These are phyloP conservation scores for Psilocybe mexicana DNA, from an alignment of 1,284 basidiomycete genomes.

Conservation along the genomic window DNA sequence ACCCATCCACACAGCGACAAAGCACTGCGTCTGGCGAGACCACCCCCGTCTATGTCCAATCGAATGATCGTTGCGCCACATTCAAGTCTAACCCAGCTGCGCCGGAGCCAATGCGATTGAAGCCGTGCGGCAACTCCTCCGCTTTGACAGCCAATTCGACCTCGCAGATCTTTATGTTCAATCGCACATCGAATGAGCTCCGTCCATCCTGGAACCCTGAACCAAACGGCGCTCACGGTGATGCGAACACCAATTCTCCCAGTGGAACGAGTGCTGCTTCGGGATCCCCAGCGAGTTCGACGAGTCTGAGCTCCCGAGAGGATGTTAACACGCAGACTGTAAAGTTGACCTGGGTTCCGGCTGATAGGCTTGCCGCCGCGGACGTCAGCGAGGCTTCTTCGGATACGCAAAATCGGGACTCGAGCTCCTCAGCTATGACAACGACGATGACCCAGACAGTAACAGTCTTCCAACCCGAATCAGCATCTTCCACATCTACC, in stretches of 20 bases:
- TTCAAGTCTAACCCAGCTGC: constrained; percentile 53
- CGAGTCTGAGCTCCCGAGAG: neutral
- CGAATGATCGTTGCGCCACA: constrained; percentile 57
- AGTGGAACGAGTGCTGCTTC: constrained; percentile 3
- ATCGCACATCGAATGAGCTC: constrained; percentile 46
- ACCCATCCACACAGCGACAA: constrained; percentile 13
- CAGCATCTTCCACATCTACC: constrained; percentile 13
- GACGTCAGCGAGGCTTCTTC: constrained; percentile 2
- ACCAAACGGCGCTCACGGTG: neutral
- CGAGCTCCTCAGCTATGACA: constrained; percentile 2
- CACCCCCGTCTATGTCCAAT: constrained; percentile 42
- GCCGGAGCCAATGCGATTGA: constrained; percentile 50
- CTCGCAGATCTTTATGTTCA: constrained; percentile 57
- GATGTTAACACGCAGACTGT: constrained; percentile 13
- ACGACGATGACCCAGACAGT: constrained; percentile 16
- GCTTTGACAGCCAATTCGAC: constrained; percentile 9
- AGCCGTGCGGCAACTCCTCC: constrained; percentile 37
- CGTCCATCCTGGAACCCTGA: constrained; percentile 51
- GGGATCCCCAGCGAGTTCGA: neutral
- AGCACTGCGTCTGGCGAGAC: constrained; percentile 11
- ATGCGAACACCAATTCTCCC: neutral
- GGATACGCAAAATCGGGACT: neutral
- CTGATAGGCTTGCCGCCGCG: constrained; percentile 1
- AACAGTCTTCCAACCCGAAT: constrained; percentile 21
- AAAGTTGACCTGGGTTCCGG: constrained; percentile 18